These are phyloP conservation scores for Debaryomycetaceae sp. DNA, from an alignment of 1,139 yeast species.

Conservation along the genomic window DNA sequence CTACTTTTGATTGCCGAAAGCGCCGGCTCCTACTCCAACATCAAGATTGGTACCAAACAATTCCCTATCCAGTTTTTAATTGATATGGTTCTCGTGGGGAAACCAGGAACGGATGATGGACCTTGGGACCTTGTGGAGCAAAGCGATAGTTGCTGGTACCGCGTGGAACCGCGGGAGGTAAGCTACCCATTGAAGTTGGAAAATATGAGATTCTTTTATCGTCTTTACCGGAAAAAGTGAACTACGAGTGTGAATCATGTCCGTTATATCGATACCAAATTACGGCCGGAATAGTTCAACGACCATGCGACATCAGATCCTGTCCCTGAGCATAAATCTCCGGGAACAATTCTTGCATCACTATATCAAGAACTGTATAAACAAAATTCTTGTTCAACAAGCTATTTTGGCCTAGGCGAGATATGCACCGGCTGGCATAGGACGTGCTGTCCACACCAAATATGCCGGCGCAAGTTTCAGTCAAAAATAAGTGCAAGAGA, in stretches of 20 bases:
- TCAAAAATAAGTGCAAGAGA: slow-evolving; percentile 45
- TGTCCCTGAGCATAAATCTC: slow-evolving; percentile 7
- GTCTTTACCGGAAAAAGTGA: slow-evolving; percentile 50
- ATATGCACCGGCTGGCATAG: slow-evolving; percentile 49
- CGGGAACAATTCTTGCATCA: slow-evolving; percentile 33
- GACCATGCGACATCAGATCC: neutral
- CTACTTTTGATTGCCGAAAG: slow-evolving; percentile 65
- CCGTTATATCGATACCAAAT: slow-evolving; percentile 1
- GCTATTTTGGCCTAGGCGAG: slow-evolving; percentile 67
- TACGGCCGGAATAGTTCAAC: slow-evolving; percentile 1
- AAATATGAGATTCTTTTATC: slow-evolving; percentile 77
- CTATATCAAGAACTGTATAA: slow-evolving; percentile 44
- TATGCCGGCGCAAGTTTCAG: slow-evolving; percentile 60
- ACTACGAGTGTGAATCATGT: neutral
- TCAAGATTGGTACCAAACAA: slow-evolving; percentile 59
- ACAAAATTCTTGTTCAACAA: slow-evolving; percentile 55
- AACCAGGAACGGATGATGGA: slow-evolving; percentile 35
- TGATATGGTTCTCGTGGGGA: slow-evolving; percentile 60
- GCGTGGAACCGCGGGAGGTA: slow-evolving; percentile 43
- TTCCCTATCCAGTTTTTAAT: slow-evolving; percentile 78
- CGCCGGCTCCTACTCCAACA: slow-evolving; percentile 84
- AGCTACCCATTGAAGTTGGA: slow-evolving; percentile 66
- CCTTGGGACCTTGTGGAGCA: slow-evolving; percentile 57
- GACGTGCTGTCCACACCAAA: slow-evolving; percentile 62
- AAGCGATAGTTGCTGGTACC: slow-evolving; percentile 76